Conservation (phyloP, 768 basidiomycete genomes). For the Suillus occidentalis region DNA sequence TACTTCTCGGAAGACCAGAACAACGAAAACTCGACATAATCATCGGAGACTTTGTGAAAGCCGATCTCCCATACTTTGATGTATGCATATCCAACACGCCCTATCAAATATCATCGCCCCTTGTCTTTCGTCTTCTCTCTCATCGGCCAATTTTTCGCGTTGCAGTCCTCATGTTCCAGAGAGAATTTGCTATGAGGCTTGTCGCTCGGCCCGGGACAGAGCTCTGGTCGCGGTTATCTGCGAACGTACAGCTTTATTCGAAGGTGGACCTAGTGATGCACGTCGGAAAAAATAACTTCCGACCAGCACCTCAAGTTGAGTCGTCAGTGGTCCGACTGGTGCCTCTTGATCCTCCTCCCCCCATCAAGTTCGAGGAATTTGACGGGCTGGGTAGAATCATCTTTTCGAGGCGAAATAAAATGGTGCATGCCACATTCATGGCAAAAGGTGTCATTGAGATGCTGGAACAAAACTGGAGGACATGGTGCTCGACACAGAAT, state of each 20-base stretch:
- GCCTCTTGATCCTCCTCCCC: constrained; percentile 93
- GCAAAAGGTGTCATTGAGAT: constrained; percentile 95
- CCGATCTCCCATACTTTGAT: constrained; percentile 97
- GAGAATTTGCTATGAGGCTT: constrained; percentile 93
- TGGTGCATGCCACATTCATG: too few relatives aligned
- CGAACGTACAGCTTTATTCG: constrained; percentile 96
- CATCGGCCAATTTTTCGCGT: constrained; percentile 93
- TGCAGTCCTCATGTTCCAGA: constrained; percentile 99
- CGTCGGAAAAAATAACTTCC: constrained; percentile 95
- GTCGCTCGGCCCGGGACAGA: constrained; percentile 81
- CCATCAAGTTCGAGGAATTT: constrained; percentile 95
- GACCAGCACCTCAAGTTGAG: constrained; percentile 94
- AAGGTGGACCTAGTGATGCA: constrained; percentile 96
- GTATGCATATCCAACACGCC: constrained; percentile 99
- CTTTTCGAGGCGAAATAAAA: too few relatives aligned
- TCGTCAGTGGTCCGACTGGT: constrained; percentile 88
- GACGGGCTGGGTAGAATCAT: constrained; percentile 94
- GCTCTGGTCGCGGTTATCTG: constrained; percentile 92
- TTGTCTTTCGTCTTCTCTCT: constrained; percentile 95
- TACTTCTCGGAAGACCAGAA: constrained; percentile 64
- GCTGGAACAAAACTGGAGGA: constrained; percentile 90
- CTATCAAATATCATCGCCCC: constrained; percentile 97
- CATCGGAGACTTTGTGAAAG: constrained; percentile 98
- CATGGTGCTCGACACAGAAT: constrained; percentile 84
- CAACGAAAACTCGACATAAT: constrained; percentile 94